Conservation (phyloP, 257 asterid species). For the Solanum tarapatanum region DNA sequence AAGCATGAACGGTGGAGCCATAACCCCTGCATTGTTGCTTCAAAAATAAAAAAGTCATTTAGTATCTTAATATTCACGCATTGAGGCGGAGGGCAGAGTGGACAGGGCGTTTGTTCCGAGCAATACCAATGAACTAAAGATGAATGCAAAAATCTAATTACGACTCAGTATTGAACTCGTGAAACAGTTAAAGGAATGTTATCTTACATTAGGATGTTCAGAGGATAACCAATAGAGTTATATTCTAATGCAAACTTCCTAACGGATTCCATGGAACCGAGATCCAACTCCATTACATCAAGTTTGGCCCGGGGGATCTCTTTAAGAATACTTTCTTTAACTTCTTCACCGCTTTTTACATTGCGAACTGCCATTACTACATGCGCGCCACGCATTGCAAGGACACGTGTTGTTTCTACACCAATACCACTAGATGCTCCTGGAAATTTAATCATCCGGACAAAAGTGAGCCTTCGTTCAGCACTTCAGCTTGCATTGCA, state of each 20-base stretch:
- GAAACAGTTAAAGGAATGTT: not conserved
- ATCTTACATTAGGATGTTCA: conserved; percentile 53
- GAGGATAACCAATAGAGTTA: conserved; percentile 27
- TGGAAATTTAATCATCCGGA: conserved; percentile 11
- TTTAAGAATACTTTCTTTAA: conserved; percentile 32
- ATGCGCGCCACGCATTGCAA: conserved; percentile 39
- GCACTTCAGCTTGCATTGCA: not conserved
- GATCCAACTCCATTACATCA: conserved; percentile 58
- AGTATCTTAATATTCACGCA: not conserved
- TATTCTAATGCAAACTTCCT: conserved; percentile 46
- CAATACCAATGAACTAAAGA: not conserved
- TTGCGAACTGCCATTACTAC: conserved; percentile 61
- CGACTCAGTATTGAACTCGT: not conserved
- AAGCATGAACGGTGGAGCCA: conserved; percentile 50
- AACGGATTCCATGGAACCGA: conserved; percentile 37
- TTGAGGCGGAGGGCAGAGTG: not conserved
- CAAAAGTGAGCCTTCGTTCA: not conserved
- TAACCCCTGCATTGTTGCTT: conserved; percentile 77
- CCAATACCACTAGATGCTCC: conserved; percentile 81
- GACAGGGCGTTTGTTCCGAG: not conserved
- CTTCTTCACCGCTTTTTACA: conserved; percentile 22
- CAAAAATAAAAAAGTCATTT: not conserved
- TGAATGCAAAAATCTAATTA: not conserved
- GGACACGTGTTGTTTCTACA: conserved; percentile 40
- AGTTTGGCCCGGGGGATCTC: conserved; percentile 40